Percentiles rank a stretch among this genome's conserved stretches.
phyloP scores from a whole-genome alignment of 805 yeast species.

The Candida sakaeoensis region DNA sequence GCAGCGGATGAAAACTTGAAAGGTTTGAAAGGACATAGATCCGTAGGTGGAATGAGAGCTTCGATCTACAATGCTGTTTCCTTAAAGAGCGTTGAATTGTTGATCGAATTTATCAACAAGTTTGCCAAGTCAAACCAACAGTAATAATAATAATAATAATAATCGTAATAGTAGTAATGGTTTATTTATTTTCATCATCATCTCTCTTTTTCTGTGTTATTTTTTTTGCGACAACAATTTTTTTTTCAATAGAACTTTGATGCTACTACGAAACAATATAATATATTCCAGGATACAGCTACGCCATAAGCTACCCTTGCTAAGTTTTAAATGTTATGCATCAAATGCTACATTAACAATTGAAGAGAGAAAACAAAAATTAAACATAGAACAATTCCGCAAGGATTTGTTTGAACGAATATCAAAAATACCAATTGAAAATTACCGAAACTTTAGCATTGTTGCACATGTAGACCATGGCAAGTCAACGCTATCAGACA shows the following conservation, averaged over 20 bases:
- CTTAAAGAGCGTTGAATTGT: constrained; percentile 51
- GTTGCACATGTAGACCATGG: constrained; percentile 96
- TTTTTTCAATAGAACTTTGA: too few species aligned
- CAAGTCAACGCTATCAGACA: constrained; percentile 84
- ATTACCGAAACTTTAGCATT: constrained; percentile 86
- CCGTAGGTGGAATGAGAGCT: constrained; percentile 96
- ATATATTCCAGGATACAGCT: background rate
- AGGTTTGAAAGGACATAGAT: constrained; percentile 93
- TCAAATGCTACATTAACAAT: constrained; percentile 1
- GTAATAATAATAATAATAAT: too few species aligned
- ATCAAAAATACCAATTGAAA: constrained; percentile 72
- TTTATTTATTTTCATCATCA: too few species aligned
- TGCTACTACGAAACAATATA: constrained; percentile 1
- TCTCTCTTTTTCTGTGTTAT: background rate
- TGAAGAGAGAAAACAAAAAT: constrained; percentile 20
- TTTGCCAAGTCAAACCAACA: constrained; percentile 48
- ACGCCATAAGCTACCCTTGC: background rate
- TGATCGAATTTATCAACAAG: constrained; percentile 54
- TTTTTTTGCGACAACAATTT: background rate
- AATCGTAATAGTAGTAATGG: too few species aligned
- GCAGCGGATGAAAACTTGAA: constrained; percentile 59
- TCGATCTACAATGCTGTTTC: constrained; percentile 88
- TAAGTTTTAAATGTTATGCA: background rate
- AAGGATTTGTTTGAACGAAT: constrained; percentile 53
- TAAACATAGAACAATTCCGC: constrained; percentile 31